phyloP scores from a whole-genome alignment of 495 filamentous ascomycete genomes.

The Parathielavia hyrcaniae region DNA sequence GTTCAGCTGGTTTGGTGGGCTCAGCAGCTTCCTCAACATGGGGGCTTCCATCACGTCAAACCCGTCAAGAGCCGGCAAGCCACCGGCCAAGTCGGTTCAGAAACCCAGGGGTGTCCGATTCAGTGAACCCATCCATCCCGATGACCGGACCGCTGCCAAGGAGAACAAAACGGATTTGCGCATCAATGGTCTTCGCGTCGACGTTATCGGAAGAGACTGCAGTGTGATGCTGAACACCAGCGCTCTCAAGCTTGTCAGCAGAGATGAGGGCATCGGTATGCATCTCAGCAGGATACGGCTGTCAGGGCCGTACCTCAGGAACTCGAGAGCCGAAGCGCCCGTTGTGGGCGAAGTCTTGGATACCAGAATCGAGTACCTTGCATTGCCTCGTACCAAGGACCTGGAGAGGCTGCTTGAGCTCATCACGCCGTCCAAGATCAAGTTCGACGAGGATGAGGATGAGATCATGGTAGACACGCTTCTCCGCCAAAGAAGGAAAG shows the following conservation, averaged over 20 bases:
- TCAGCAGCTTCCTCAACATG: slow-evolving; percentile 86
- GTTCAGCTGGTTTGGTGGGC: slow-evolving; percentile 79
- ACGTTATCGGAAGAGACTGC: slow-evolving; percentile 69
- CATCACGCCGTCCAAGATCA: slow-evolving; percentile 85
- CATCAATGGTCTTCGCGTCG: slow-evolving; percentile 66
- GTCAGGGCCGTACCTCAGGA: slow-evolving; percentile 57
- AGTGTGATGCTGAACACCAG: slow-evolving; percentile 67
- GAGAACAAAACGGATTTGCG: slow-evolving; percentile 67
- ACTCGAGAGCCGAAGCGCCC: slow-evolving; percentile 45
- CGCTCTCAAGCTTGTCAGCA: slow-evolving; percentile 69
- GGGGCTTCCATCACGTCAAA: slow-evolving; percentile 76
- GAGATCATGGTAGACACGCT: slow-evolving; percentile 94
- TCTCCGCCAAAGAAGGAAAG: slow-evolving; percentile 81
- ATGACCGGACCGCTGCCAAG: slow-evolving; percentile 40
- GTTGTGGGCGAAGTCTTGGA: slow-evolving; percentile 50
- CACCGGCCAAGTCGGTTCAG: slow-evolving; percentile 32
- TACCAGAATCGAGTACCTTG: slow-evolving; percentile 67
- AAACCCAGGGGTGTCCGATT: slow-evolving; percentile 67
- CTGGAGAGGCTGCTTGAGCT: slow-evolving; percentile 75
- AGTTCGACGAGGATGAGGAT: slow-evolving; percentile 78
- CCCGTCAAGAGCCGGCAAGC: slow-evolving; percentile 46
- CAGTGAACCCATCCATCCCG: slow-evolving; percentile 47
- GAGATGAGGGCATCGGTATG: slow-evolving; percentile 61
- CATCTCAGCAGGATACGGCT: slow-evolving; percentile 70
- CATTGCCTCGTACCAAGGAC: slow-evolving; percentile 68